Evolutionary conservation across 164 flowering plant genomes (phyloP), one percentile per base, ranked within the genome.

Genomic region (Euptelea pleiosperma): DNA sequence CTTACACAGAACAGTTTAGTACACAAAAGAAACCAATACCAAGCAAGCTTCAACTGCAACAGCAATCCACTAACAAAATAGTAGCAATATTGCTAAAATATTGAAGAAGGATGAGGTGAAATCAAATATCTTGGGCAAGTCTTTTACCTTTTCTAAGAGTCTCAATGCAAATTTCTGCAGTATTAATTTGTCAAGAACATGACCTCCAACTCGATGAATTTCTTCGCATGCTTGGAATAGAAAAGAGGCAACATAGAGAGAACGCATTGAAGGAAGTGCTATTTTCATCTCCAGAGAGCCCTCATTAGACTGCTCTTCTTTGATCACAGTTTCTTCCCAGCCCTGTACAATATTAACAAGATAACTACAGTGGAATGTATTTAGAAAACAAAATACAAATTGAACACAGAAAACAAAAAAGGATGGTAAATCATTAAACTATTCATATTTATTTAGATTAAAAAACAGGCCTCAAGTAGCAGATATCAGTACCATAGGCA

Each of bases 151-250:
- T 70, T 91, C 96, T 64, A 78, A 30, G 26, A 91, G 73, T 50
- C 65, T 76, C 50, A 42, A 39, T 10, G 96, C 86, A 76, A 94
- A 78, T 33, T 81, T 81, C 69, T 78, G 88, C 58, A 94, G 69
- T 67, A 88, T 87, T 25, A 71, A 58, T 67, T 80, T 91, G 78
- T 94, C 93, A 56, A 94, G 85, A 5, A 91, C 86, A 77, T 94
- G 99, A 43, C 99, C 99, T 34, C 99, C 99, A 65, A 86, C 79
- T 63, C 86, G 77, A 54, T 94, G 91, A 67, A 94, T 79, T 79
- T 93, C 97, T 80, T 85, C 84, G 68, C 91, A 91, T 54, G 93
- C 95, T 65, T 71, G 79, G 69, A 85, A 93, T 15, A 93, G 68
- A 67, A 86, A 85, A 33, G 95, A 81, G 19, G 76, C 68, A 25